These are phyloP conservation scores for Malassezia caprae DNA, from an alignment of 1,284 basidiomycete genomes.

Conservation along the genomic window DNA sequence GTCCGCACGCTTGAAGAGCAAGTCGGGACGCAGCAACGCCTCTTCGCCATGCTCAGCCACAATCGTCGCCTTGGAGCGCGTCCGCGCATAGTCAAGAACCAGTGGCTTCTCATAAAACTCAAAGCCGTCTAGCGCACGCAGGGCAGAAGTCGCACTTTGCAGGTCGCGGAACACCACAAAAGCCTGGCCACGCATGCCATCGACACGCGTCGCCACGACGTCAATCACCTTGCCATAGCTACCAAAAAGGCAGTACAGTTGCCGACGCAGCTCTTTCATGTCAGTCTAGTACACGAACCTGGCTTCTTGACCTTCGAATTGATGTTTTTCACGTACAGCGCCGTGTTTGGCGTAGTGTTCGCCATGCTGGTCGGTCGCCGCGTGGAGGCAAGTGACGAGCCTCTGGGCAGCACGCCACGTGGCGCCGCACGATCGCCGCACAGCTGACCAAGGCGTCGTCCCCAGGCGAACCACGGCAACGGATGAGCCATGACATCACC, in stretches of 20 bases:
- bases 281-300: slow-evolving; percentile 43
- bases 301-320: slow-evolving; percentile 89
- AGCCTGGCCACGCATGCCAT: slow-evolving; percentile 84
- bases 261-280: slow-evolving; percentile 60
- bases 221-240: slow-evolving; percentile 89
- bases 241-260: slow-evolving; percentile 80
- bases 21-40: slow-evolving; percentile 25
- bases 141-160: slow-evolving; percentile 73
- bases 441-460: not conserved
- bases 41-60: slow-evolving; percentile 27
- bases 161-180: slow-evolving; percentile 91
- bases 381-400: not conserved
- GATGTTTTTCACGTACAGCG: slow-evolving; percentile 88
- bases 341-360: slow-evolving; percentile 60
- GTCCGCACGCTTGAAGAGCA: slow-evolving; percentile 16
- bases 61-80: slow-evolving; percentile 68
- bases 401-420: not conserved
- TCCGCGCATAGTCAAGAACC: slow-evolving; percentile 78
- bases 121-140: slow-evolving; percentile 81
- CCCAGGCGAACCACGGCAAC: not conserved
- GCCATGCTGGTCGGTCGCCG: slow-evolving; percentile 9
- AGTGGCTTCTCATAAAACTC: slow-evolving; percentile 83
- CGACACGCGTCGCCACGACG: slow-evolving; percentile 77
- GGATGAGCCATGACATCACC: slow-evolving; percentile 28
- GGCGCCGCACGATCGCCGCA: not conserved